These are phyloP conservation scores for Candida mesenterica DNA, from an alignment of 1,139 yeast genomes.

Conservation along the genomic window DNA sequence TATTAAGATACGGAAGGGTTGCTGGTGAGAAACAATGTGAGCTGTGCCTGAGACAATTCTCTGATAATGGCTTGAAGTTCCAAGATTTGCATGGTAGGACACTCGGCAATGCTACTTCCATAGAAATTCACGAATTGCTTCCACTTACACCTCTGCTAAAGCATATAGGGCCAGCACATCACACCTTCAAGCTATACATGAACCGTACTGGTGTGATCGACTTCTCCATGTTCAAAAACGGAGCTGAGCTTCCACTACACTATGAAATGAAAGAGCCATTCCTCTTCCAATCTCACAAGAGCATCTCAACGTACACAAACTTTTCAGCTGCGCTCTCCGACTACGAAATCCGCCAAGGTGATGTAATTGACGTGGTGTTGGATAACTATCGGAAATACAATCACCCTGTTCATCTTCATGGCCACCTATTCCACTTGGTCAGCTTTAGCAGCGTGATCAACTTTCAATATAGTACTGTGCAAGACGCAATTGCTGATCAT, in stretches of 20 bases:
- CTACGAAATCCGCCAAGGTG: slow-evolving; percentile 21
- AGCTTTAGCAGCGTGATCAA: slow-evolving; percentile 21
- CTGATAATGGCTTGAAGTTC: slow-evolving; percentile 5
- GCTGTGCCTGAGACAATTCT: not conserved
- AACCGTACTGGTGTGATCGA: slow-evolving; percentile 25
- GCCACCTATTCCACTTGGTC: slow-evolving; percentile 30
- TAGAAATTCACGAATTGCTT: slow-evolving; percentile 7
- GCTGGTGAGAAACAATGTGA: too few relatives aligned
- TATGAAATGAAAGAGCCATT: slow-evolving; percentile 20
- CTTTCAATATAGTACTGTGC: slow-evolving; percentile 23
- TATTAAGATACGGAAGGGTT: slow-evolving; percentile 21
- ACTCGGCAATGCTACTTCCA: slow-evolving; percentile 6
- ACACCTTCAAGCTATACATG: slow-evolving; percentile 23
- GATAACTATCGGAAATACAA: slow-evolving; percentile 25
- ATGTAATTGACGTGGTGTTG: slow-evolving; percentile 29
- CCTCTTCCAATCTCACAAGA: slow-evolving; percentile 9
- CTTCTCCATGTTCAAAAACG: slow-evolving; percentile 27
- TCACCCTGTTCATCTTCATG: slow-evolving; percentile 39
- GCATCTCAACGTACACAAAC: slow-evolving; percentile 1
- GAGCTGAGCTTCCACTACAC: slow-evolving; percentile 18
- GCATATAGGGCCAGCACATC: slow-evolving; percentile 17
- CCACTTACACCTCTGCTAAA: slow-evolving; percentile 18
- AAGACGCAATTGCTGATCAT: slow-evolving; percentile 21
- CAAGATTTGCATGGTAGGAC: slow-evolving; percentile 9
- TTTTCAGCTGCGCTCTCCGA: slow-evolving; percentile 15